Base-by-base conservation (phyloP, 2,329 filamentous ascomycete species). In the Cytospora schulzeri region DNA sequence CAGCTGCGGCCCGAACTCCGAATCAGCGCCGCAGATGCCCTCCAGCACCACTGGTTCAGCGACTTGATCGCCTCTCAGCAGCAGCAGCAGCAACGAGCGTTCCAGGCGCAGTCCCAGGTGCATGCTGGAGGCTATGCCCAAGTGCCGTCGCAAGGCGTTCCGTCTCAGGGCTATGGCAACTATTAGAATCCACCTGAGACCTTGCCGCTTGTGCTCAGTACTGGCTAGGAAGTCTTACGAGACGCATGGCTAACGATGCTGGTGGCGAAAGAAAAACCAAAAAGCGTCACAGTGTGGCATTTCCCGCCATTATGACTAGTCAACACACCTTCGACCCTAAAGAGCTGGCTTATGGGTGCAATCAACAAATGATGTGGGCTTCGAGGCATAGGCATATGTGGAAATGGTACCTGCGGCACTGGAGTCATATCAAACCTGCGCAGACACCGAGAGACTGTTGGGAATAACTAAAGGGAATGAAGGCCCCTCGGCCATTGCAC, bases 21-120 rank as follows among this genome's bases (percentile, higher is more conserved):
- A 62, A 91, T 97, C 73, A 93, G 91, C 70, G 95, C 95, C 2
- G 84, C 89, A 59, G 92, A 96, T 68, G 93, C 95, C 4, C 81
- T 98, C 50, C 85, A 90, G 70, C 95, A 99, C 75, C 91, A 90
- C 0, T 99, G 95, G 95, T 99, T 99, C 80, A 86, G 83, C 68
- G 91, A 94, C 71, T 76, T 93, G 19, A 80, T 88, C 17, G 81
- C 86, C 71, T 81, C 84, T 65, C 81, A 86, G 64, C 81, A 84
- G 58, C 78, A 79, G 60, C 78, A 80, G 50, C 76, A 76, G 31
- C 71, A 70, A 62, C 71, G 69, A 62, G 58, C 53, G 12, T 57
- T 55, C 24, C 80, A 82, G 66, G 75, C 78, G 17, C 80, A 81
- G 66, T 75, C 78, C 17, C 80, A 81, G 64, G 73, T 59, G 76